A percentile compares a stretch with the other conserved stretches of the same genome.
Evolutionary conservation across 192 early-diverging fungal genomes (phyloP).

Genomic region (Coemansia guatemalensis): DNA sequence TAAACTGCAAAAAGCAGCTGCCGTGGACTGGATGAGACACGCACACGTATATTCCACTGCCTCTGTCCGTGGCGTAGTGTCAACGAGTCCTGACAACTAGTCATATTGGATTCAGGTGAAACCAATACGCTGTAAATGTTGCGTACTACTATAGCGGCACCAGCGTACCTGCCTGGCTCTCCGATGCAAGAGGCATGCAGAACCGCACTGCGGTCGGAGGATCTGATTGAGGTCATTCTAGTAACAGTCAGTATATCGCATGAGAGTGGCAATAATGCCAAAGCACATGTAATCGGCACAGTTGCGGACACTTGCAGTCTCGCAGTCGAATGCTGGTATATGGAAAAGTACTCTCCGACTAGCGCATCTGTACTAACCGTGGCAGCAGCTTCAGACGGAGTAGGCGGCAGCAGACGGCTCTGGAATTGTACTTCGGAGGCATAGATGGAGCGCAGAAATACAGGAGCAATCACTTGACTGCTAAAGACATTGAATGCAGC

Average conservation of each 20-base stretch:
- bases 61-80: not conserved
- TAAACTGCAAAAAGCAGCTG: constrained; percentile 14
- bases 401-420: not conserved
- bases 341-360: not conserved
- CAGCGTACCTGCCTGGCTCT: constrained; percentile 23
- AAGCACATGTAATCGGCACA: not conserved
- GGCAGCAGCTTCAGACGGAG: not conserved
- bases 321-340: constrained; percentile 41
- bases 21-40: constrained; percentile 5
- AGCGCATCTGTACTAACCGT: not conserved
- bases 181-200: constrained; percentile 37
- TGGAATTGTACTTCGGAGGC: not conserved
- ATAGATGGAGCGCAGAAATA: constrained; percentile 3
- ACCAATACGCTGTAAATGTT: constrained; percentile 29
- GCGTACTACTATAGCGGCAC: constrained; percentile 17
- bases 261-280: constrained; percentile 25
- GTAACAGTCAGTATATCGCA: constrained; percentile 27
- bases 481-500: constrained; percentile 24
- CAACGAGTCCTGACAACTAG: not conserved
- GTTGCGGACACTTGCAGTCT: not conserved
- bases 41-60: constrained; percentile 31
- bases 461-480: constrained; percentile 14
- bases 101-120: not conserved
- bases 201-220: constrained; percentile 19
- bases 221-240: constrained; percentile 19